These are phyloP conservation scores for Paxillus rubicundulus DNA, from an alignment of 768 basidiomycete species.

Conservation along the genomic window DNA sequence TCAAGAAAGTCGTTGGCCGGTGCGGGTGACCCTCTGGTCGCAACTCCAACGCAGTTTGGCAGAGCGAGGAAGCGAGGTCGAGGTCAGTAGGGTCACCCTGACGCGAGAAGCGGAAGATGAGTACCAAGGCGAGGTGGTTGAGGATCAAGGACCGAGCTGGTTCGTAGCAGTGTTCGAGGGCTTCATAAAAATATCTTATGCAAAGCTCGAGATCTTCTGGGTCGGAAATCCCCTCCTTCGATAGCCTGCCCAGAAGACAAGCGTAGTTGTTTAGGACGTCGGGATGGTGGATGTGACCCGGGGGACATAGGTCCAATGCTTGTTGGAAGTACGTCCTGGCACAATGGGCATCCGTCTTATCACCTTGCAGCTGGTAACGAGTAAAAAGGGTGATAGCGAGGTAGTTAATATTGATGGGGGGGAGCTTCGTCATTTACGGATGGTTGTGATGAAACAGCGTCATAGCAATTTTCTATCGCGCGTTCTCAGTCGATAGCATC, in stretches of 20 bases:
- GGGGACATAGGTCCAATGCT: conserved; percentile 13
- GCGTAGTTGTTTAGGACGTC: conserved; percentile 12
- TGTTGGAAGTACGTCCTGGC: conserved; percentile 15
- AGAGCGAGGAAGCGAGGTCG: conserved; percentile 19
- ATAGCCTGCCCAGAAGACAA: conserved; percentile 13
- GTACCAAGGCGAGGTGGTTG: conserved; percentile 7
- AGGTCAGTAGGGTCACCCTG: conserved; percentile 13
- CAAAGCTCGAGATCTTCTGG: conserved; percentile 13
- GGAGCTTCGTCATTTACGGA: conserved; percentile 2
- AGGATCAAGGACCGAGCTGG: conserved; percentile 8
- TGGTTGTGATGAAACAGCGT: conserved; percentile 7
- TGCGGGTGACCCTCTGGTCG: conserved; percentile 13
- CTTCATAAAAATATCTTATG: conserved; percentile 17
- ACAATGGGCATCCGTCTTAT: conserved; percentile 13
- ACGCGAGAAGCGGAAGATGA: conserved; percentile 7
- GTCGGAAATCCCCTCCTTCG: neutral
- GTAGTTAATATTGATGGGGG: conserved; percentile 3
- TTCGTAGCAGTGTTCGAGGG: conserved; percentile 14
- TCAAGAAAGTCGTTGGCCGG: conserved; percentile 12
- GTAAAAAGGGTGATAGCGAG: conserved; percentile 17
- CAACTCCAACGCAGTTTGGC: conserved; percentile 9
- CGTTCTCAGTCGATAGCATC: conserved; percentile 22
- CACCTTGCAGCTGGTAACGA: conserved; percentile 20
- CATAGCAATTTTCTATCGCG: conserved; percentile 17
- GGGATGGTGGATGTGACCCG: conserved; percentile 1